Base-by-base conservation (phyloP, 163 green algal species). In the Chlamydomonas reinhardtii region DNA sequence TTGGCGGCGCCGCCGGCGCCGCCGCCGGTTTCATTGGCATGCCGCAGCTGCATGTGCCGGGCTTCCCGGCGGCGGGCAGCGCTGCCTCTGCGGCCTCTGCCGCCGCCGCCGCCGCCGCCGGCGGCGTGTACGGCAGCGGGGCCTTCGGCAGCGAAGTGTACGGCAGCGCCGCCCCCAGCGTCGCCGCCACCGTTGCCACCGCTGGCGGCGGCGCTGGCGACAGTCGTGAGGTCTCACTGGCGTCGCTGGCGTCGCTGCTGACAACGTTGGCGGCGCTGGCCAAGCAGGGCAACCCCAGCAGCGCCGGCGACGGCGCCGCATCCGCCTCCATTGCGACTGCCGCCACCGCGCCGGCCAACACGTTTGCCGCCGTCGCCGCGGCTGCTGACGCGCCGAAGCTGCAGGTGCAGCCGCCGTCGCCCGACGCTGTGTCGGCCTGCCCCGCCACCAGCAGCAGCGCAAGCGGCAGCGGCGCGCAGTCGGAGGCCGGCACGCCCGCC, bases 261-360 rank as follows among this genome's bases (percentile, higher is more conserved):
- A 79, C 70, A 29, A 86, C 80, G 31, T 35, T 86, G 54, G 80
- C 80, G 15, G 70, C 70, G 54, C 54, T 86, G 34, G 80, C 80
- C 5, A 86, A 76, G 43, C 69, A 86, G 80, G 31, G 35, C 27
- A 34, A 4, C 3, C 25, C 25, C 27, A 20, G 24, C 5, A 29
- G 24, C 66, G 66, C 66, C 31, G 79, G 29, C 32, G 54, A 14
- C 54, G 70, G 48, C 39, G 2, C 78, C 66, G 66, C 43, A 52
- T 37, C 37, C 37, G 59, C 15, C 35, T 37, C n/a, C 15, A 25
- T 4, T n/a, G 8, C 64, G 11, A n/a, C 25, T 29, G 68, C 37
- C 35, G 39, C 20, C 68, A 52, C 52, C 24, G 48, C 48, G 48
- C 48, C 48, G 12, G 9, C 19, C 48, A 56, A 56, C 48, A 56